A percentile compares a stretch with the other conserved stretches of the same genome.
Evolutionary conservation across 495 filamentous ascomycete genomes (phyloP).

Genomic region (Neurospora sp.): DNA sequence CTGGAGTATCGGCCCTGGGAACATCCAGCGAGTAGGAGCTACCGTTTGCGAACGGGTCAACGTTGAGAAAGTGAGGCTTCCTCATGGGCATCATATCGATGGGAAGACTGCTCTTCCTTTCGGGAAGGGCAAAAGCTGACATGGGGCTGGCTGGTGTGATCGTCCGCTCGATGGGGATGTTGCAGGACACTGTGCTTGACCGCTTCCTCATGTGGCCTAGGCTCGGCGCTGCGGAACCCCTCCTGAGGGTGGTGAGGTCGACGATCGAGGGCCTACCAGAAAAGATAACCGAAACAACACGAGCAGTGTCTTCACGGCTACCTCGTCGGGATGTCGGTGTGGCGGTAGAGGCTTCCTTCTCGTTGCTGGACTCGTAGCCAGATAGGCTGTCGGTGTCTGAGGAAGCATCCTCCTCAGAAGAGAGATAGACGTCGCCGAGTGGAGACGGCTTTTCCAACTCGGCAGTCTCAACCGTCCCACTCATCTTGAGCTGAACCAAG

Average conservation of each 20-base stretch:
- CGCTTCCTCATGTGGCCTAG: constrained; percentile 11
- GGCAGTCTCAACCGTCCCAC: constrained; percentile 21
- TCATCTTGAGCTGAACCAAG: constrained; percentile 24
- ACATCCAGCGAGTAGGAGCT: constrained; percentile 26
- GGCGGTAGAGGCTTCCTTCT: constrained; percentile 9
- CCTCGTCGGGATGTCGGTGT: constrained; percentile 21
- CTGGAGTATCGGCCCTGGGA: constrained; percentile 13
- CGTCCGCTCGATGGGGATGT: constrained; percentile 13
- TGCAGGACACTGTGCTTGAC: constrained; percentile 16
- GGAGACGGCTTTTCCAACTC: constrained; percentile 19
- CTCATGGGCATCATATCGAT: constrained; percentile 26
- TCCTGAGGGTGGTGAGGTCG: constrained; percentile 25
- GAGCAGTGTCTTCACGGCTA: constrained; percentile 37
- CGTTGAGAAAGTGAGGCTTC: constrained; percentile 32
- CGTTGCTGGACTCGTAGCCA: constrained; percentile 34
- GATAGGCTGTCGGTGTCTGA: constrained; percentile 41
- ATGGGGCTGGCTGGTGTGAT: constrained; percentile 23
- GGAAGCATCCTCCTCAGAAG: constrained; percentile 41
- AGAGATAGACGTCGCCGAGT: constrained; percentile 40
- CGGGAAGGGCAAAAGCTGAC: constrained; percentile 10
- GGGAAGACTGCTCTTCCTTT: constrained; percentile 23
- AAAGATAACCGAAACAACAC: constrained; percentile 40
- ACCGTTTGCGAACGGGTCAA: constrained; percentile 35
- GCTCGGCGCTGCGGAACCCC: constrained; percentile 30
- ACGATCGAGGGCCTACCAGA: constrained; percentile 37